A percentile compares a stretch with the other conserved stretches of the same genome.
phyloP scores from a whole-genome alignment of 1,284 basidiomycete species.

The Cryptococcus floricola region DNA sequence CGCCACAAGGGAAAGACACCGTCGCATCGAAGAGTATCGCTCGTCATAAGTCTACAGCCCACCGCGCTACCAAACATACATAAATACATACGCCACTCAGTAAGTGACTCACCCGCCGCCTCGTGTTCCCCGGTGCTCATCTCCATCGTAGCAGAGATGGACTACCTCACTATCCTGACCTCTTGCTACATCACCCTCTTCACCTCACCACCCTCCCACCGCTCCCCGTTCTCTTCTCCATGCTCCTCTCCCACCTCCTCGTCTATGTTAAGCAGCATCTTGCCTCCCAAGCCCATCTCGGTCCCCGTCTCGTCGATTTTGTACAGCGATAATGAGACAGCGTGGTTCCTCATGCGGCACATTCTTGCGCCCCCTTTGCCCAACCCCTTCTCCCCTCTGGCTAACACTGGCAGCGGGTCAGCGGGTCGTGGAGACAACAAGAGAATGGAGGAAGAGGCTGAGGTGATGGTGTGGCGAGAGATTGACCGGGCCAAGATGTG shows the following conservation, averaged over 20 bases:
- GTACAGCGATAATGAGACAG: conserved; percentile 28
- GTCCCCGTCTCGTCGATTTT: conserved; percentile 36
- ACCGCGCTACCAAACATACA: too few relatives aligned
- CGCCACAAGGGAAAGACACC: too few relatives aligned
- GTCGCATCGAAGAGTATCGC: too few relatives aligned
- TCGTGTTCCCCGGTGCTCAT: background rate
- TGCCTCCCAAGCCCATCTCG: conserved; percentile 24
- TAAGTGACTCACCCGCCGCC: background rate
- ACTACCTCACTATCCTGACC: conserved; percentile 43
- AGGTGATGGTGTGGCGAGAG: conserved; percentile 38
- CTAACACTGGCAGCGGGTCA: background rate
- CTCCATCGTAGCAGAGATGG: conserved; percentile 18
- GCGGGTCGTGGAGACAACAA: background rate
- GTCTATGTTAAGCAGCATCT: conserved; percentile 4
- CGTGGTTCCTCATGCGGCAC: conserved; percentile 37
- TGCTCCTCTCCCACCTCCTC: conserved; percentile 10
- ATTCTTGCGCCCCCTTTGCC: conserved; percentile 13
- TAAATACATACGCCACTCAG: too few relatives aligned
- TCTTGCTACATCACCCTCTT: conserved; percentile 38
- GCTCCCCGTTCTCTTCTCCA: background rate
- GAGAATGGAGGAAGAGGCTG: conserved; percentile 24
- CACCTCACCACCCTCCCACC: conserved; percentile 4
- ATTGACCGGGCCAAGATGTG: conserved; percentile 39
- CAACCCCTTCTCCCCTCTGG: background rate
- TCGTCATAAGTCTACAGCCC: too few relatives aligned